These are phyloP conservation scores for Claviceps sp. DNA, from an alignment of 2,329 filamentous ascomycete species.

Conservation along the genomic window DNA sequence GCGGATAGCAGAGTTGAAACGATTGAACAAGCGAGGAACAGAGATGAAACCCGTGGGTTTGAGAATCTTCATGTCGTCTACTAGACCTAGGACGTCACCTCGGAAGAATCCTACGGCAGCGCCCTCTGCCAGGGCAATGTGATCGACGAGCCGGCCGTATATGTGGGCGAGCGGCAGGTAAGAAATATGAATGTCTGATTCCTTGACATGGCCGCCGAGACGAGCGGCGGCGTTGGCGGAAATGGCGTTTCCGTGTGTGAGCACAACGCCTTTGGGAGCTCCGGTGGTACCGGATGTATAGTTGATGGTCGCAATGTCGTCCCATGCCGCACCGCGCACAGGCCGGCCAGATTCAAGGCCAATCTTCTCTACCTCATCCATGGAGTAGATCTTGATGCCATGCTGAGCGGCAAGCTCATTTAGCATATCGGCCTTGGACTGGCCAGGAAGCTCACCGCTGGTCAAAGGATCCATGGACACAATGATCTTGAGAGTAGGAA, in stretches of 20 bases:
- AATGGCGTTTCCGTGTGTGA: conserved; percentile 72
- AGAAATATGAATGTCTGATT: conserved; percentile 56
- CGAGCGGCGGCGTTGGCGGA: conserved; percentile 54
- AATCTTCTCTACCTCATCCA: conserved; percentile 68
- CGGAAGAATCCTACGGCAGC: conserved; percentile 82
- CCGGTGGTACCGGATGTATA: conserved; percentile 83
- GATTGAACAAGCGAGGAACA: conserved; percentile 83
- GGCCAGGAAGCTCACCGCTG: conserved; percentile 59
- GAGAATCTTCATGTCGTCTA: conserved; percentile 83
- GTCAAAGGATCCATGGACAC: conserved; percentile 76
- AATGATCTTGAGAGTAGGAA: conserved; percentile 76
- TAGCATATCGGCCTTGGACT: conserved; percentile 69
- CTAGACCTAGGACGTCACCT: conserved; percentile 71
- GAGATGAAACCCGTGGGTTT: conserved; percentile 74
- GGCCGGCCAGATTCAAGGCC: conserved; percentile 58
- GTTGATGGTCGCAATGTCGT: conserved; percentile 80
- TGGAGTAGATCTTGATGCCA: conserved; percentile 67
- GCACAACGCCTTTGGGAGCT: conserved; percentile 67
- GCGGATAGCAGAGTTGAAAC: conserved; percentile 74
- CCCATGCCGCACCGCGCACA: conserved; percentile 55
- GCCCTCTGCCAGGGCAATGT: conserved; percentile 58
- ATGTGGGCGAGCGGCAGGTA: conserved; percentile 94
- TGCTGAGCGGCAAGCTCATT: conserved; percentile 59
- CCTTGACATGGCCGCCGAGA: conserved; percentile 34
- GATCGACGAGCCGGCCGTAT: conserved; percentile 75